Evolutionary conservation across 2,329 filamentous ascomycete species (phyloP).

Genomic region (Fusarium pseudoanthophilum): DNA sequence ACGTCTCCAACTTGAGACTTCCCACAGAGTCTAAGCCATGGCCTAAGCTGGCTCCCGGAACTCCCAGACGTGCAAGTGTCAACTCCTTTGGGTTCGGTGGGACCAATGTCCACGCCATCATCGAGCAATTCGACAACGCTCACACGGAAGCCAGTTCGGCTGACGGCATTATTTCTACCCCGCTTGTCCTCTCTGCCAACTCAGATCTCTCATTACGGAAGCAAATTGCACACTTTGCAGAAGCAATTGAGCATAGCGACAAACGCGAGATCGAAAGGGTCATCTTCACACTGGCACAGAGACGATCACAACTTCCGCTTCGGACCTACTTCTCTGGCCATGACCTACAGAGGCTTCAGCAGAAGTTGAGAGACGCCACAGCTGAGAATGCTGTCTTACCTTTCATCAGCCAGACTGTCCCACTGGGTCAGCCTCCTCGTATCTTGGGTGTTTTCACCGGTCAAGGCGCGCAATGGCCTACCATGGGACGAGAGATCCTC

Average conservation of each 20-base stretch:
- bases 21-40: background rate
- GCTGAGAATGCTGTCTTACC: background rate
- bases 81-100: constrained; percentile 7
- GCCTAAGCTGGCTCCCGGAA: background rate
- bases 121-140: background rate
- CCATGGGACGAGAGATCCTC: constrained; percentile 48
- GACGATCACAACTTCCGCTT: background rate
- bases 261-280: background rate
- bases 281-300: background rate
- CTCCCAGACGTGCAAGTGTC: background rate
- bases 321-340: background rate
- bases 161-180: background rate
- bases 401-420: background rate
- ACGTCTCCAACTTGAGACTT: background rate
- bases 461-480: constrained; percentile 50
- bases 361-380: background rate
- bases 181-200: background rate
- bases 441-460: constrained; percentile 49
- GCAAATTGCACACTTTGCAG: background rate
- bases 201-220: background rate
- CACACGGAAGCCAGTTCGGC: background rate
- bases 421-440: background rate
- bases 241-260: background rate
- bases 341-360: background rate
- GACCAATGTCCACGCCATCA: background rate